Percentiles rank a stretch among this genome's conserved stretches.
Conservation (phyloP, 2,329 filamentous ascomycete species). For the Thelonectria discophora region DNA sequence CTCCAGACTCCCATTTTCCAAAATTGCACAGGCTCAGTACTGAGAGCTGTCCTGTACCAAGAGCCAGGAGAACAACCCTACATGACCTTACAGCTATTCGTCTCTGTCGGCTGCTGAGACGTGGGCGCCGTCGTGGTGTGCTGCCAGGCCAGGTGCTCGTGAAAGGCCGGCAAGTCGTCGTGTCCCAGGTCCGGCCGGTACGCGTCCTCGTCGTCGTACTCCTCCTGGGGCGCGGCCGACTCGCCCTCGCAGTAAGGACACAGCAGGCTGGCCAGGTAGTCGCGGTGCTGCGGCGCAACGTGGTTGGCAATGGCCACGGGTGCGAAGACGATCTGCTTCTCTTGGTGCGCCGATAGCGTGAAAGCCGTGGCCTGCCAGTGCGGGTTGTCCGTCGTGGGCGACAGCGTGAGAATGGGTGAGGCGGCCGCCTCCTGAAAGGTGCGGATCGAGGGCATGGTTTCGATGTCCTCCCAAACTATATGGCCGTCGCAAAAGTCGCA, state of each 20-base stretch:
- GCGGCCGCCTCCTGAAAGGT: constrained; percentile 43
- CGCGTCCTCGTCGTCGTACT: constrained; percentile 61
- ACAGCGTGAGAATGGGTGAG: constrained; percentile 35
- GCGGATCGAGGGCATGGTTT: constrained; percentile 59
- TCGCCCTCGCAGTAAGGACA: constrained; percentile 68
- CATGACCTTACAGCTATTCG: constrained; percentile 58
- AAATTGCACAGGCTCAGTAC: too few relatives aligned
- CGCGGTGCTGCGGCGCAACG: constrained; percentile 57
- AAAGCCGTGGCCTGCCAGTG: constrained; percentile 64
- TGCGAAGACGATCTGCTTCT: constrained; percentile 64
- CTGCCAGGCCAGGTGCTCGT: constrained; percentile 66
- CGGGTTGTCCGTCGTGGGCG: constrained; percentile 44
- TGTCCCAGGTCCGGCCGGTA: constrained; percentile 61
- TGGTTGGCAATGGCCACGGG: constrained; percentile 68
- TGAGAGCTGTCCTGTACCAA: too few relatives aligned
- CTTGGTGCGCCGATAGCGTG: constrained; percentile 50
- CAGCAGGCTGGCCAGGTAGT: constrained; percentile 61
- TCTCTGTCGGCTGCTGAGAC: constrained; percentile 44
- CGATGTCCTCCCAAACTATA: constrained; percentile 66
- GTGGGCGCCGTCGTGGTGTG: constrained; percentile 56
- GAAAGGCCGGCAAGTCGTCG: constrained; percentile 57
- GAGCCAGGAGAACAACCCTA: constrained; percentile 38
- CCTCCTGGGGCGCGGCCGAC: constrained; percentile 52
- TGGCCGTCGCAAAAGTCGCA: constrained; percentile 71
- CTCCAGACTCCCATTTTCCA: constrained; percentile 38